Percentiles rank a stretch among this genome's conserved stretches.
These are phyloP conservation scores for Taphrina confusa DNA, from an alignment of 1,139 yeast genomes.

Conservation along the genomic window DNA sequence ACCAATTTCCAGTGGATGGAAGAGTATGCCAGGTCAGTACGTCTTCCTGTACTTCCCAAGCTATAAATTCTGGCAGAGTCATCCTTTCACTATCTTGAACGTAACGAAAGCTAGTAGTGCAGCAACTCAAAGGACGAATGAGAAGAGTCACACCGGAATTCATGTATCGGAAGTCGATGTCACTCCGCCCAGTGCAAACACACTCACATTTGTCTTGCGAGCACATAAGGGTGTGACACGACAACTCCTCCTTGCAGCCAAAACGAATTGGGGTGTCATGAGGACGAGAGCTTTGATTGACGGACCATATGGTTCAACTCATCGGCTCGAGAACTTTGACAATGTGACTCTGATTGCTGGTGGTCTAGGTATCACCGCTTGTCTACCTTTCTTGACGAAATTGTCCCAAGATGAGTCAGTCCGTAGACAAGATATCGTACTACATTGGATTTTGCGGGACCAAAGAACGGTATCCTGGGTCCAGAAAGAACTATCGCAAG, in stretches of 20 bases:
- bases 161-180: not conserved
- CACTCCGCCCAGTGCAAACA: slow-evolving; percentile 38
- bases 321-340: slow-evolving; percentile 60
- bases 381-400: slow-evolving; percentile 44
- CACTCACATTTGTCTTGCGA: slow-evolving; percentile 40
- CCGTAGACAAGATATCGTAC: not conserved
- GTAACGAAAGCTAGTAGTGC: not conserved
- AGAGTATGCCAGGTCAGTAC: slow-evolving; percentile 59
- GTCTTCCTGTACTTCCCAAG: slow-evolving; percentile 59
- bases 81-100: slow-evolving; percentile 63
- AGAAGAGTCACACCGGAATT: not conserved
- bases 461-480: not conserved
- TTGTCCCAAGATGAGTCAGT: slow-evolving; percentile 1
- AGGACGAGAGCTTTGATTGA: slow-evolving; percentile 49
- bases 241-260: slow-evolving; percentile 31
- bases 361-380: slow-evolving; percentile 76
- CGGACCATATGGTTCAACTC: slow-evolving; percentile 61
- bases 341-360: slow-evolving; percentile 61
- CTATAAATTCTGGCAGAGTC: slow-evolving; percentile 57
- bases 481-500: not conserved
- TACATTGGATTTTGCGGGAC: slow-evolving; percentile 35
- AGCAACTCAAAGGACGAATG: not conserved
- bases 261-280: slow-evolving; percentile 3
- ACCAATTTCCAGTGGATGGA: slow-evolving; percentile 46
- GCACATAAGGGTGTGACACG: slow-evolving; percentile 36